Percentiles rank a stretch among this genome's conserved stretches.
These are phyloP conservation scores for Limnanthes douglasii DNA, from an alignment of 345 rosid species.

Conservation along the genomic window DNA sequence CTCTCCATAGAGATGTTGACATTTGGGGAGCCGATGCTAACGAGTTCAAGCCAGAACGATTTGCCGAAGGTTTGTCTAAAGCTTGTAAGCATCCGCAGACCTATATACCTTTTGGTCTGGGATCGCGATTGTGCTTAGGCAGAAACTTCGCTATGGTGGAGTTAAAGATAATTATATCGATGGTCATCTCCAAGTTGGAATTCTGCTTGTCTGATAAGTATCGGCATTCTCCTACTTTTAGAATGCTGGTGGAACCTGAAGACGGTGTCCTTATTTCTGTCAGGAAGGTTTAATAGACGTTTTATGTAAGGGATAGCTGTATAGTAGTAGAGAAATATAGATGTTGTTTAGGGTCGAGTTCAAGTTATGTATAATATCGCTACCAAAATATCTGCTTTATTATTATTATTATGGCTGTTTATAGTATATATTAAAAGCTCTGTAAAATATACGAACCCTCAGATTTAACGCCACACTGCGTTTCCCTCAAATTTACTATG, in stretches of 20 bases:
- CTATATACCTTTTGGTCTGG: constrained; percentile 60
- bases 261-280: constrained; percentile 48
- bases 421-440: too few species aligned
- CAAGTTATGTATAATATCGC: too few species aligned
- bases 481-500: too few species aligned
- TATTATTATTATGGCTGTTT: too few species aligned
- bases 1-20: constrained; percentile 46
- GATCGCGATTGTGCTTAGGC: constrained; percentile 64
- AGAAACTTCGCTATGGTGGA: constrained; percentile 59
- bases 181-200: constrained; percentile 49
- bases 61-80: constrained; percentile 42
- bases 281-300: too few species aligned
- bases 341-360: too few species aligned
- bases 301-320: too few species aligned
- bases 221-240: constrained; percentile 44
- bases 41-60: constrained; percentile 64
- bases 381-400: too few species aligned
- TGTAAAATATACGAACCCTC: too few species aligned
- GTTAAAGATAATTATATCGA: constrained; percentile 36
- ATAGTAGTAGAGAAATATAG: too few species aligned
- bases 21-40: constrained; percentile 63
- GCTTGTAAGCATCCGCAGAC: constrained; percentile 64
- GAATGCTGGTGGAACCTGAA: constrained; percentile 66
- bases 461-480: too few species aligned
- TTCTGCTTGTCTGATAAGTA: constrained; percentile 52